Conservation (phyloP, 2,329 filamentous ascomycete species). For the Fusarium robinianum region DNA sequence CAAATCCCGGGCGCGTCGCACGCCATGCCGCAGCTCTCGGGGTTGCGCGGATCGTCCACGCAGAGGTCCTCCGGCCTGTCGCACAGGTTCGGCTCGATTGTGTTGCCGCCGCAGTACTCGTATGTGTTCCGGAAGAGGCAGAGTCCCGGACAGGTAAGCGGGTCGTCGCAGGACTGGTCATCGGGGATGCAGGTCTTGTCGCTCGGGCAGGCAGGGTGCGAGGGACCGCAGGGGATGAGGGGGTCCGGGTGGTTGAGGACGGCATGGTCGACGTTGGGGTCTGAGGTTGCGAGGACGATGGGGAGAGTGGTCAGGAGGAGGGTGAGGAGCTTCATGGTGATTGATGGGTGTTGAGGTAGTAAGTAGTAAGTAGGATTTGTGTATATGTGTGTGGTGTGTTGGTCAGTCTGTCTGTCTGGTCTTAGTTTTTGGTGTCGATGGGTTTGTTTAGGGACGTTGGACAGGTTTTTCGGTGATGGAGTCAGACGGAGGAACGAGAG, state of each 20-base stretch:
- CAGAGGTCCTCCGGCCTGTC: constrained; percentile 1
- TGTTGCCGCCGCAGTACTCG: constrained; percentile 5
- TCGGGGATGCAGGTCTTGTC: constrained; percentile 3
- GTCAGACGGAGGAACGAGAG: background rate
- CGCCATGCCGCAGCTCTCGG: constrained; percentile 17
- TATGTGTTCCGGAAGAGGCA: constrained; percentile 14
- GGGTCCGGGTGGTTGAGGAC: constrained; percentile 12
- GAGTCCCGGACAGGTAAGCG: constrained; percentile 3
- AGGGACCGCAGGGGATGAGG: constrained; percentile 7
- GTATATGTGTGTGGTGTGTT: too few relatives aligned
- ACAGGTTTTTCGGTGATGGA: too few relatives aligned
- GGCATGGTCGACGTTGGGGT: too few relatives aligned
- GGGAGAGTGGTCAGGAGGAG: background rate
- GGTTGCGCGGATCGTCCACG: constrained; percentile 14
- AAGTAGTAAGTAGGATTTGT: too few relatives aligned
- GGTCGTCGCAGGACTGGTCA: background rate
- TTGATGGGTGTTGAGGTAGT: too few relatives aligned
- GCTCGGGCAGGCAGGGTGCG: background rate
- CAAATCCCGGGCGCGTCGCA: constrained; percentile 16
- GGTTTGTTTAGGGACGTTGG: too few relatives aligned
- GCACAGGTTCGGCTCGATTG: constrained; percentile 3
- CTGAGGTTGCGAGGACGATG: background rate
- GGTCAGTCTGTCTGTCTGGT: too few relatives aligned
- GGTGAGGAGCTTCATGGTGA: background rate
- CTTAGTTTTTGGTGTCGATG: too few relatives aligned